Base-by-base conservation (phyloP, 805 yeast species). In the Candida dendrica region DNA sequence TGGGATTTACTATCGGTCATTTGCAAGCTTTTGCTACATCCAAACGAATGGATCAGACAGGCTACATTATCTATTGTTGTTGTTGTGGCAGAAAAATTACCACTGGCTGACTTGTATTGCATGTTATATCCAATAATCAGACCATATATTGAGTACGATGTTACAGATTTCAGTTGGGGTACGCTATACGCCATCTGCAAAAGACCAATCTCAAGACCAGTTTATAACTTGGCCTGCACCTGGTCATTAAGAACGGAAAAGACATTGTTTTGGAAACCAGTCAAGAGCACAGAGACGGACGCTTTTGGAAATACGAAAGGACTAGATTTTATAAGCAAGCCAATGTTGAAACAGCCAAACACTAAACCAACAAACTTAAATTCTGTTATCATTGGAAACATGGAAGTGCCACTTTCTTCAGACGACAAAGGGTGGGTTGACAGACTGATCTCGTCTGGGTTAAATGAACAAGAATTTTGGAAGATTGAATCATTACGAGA, bases 31-130 rank as follows among this genome's bases (percentile, higher is more conserved):
- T 55, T 84, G 0, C 60, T 90, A 8, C 97, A 90, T 56, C 98
- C 98, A 0, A 90, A 88, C 59, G 83, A 77, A 41, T 81, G 95
- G 80, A 81, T 91, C 10, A 63, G 95, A 32, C 87, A 85, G 48
- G 73, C 83, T 2, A 75, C 84, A 0, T 53, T 88, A 35, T 63
- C 70, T 2, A 66, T 89, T 39, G 66, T 89, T 1, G 65, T 84
- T 3, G 71, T 83, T 0, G 72, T 86, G 2, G 77, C 85, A 1
- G 67, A 70, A 3, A 78, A 77, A 50, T 59, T 89, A 20, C 69
- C 83, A 11, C 69, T 78, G 18, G 93, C 97, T 0, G 97, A 93
- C 50, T 64, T 77, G 10, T 87, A 83, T 51, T 91, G 98, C 53
- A 72, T 88, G 58, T 63, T 90, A 6, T 83, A 86, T 46, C 98